Base-by-base conservation (phyloP, 495 filamentous ascomycete genomes). In the Tetracladium setigerum region DNA sequence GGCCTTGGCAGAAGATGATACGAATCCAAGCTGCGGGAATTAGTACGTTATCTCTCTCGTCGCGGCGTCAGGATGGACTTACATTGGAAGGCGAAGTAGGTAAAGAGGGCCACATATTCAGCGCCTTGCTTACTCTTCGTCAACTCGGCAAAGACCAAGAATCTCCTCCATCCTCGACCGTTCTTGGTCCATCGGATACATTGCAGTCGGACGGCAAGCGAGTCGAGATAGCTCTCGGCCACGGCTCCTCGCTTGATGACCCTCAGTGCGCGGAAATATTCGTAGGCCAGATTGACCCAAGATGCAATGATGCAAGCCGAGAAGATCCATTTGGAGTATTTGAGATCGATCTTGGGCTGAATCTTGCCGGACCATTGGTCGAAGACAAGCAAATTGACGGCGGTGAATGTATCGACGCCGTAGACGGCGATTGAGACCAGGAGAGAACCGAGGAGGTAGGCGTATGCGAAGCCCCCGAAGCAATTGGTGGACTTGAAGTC, bases 71-170 rank as follows among this genome's bases (percentile, higher is more conserved):
- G 7, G 13, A 18, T 22, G 13, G 19, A 62, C 78, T 67, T 62
- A 87, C 87, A 82, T 69, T 96, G 84, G 62, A 96, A 96, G 14
- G 84, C 84, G 64, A 96, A 98, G 59, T 95, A 95, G 27, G 87
- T 83, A 58, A 95, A 95, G 2, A 98, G 73, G 10, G 90, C 92
- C 34, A 95, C 72, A 61, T 95, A 95, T 62, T 96, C 91, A 24
- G 81, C 78, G 10, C 89, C 88, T 62, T 95, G 91, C 61, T 84
- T 89, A 64, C 84, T 87, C 61, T 91, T 89, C 1, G 92, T 95
- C 65, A 98, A 68, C 53, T 88, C 86, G 5, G 89, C 80, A 59
- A 95, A 98, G 38, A 98, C 89, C 14, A 96, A 68, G 60, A 96
- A 98, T 30, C 90, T 74, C 53, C 76, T 82, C 80, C 83, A 98